These are phyloP conservation scores for Kuraishia molischiana DNA, from an alignment of 805 yeast genomes.

Conservation along the genomic window DNA sequence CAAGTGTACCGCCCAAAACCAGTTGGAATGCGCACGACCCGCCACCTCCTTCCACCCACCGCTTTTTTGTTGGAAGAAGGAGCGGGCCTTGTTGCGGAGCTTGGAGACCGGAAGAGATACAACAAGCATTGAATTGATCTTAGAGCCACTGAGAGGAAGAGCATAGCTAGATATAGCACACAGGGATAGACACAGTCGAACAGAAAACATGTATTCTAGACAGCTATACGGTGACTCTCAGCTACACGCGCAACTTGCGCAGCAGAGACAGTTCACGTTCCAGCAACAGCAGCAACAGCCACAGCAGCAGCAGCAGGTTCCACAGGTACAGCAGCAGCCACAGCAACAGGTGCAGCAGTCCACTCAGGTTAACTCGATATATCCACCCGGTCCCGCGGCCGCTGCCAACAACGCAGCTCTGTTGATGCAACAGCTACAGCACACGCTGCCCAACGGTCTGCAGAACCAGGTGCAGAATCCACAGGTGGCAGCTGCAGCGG, in stretches of 20 bases:
- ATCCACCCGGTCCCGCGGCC: background rate
- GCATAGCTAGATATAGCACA: too few species aligned
- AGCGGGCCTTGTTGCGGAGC: too few species aligned
- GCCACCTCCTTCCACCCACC: too few species aligned
- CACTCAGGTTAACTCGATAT: background rate
- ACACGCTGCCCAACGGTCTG: conserved; percentile 6
- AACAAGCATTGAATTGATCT: too few species aligned
- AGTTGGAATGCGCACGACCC: too few species aligned
- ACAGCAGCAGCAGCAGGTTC: conserved; percentile 10
- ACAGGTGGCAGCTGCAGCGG: background rate
- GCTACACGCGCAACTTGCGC: conserved; percentile 6
- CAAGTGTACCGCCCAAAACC: too few species aligned
- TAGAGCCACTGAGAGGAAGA: too few species aligned
- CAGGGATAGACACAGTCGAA: background rate
- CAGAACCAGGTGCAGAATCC: background rate
- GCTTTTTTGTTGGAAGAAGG: too few species aligned
- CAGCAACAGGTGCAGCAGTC: conserved; percentile 5
- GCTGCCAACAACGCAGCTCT: background rate
- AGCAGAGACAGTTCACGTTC: conserved; percentile 3
- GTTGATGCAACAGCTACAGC: conserved; percentile 2
- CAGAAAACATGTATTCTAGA: conserved; percentile 3
- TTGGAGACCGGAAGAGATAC: too few species aligned
- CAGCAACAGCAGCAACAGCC: conserved; percentile 14
- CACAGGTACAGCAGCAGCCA: conserved; percentile 10
- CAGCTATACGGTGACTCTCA: conserved; percentile 7